Evolutionary conservation across 108 stramenopile species (phyloP), one percentile per base, ranked within the genome.

Genomic region (Asterionellopsis glacialis): DNA sequence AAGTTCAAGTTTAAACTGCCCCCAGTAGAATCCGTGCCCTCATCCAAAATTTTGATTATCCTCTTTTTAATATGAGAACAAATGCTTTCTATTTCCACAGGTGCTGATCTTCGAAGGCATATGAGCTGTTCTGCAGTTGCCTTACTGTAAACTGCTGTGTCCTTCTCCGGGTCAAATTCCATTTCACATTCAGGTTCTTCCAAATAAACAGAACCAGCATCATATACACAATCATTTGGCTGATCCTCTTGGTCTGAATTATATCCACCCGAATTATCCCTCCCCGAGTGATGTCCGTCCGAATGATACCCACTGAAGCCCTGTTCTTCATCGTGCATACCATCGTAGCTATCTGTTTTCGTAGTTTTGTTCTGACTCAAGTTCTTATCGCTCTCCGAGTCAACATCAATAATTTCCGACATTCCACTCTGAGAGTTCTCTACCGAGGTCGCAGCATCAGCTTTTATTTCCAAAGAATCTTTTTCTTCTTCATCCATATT

Each of bases 401-500:
- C 33, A 5, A 33, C 33, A 33, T 33, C 33, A 33, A 33, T 33
- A 33, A 33, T 7, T 33, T 33, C 33, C 33, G 33, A 33, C 33
- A 33, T 33, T 33, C 5, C 7, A 33, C 33, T 33, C 7, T 2
- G 33, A 33, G 33, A 33, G 33, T 33, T 33, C 2, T 33, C 19
- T 16, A 21, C 16, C 2, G 21, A 48, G 47, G 1, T 2, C 2
- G 2, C 47, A 16, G 16, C 9, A 16, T 48, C 21, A 1, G 47
- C 9, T 2, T 48, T 21, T 9, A 21, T 16, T 48, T 48, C 21
- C 43, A 11, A 14, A 11, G 43, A 44, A 44, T 14, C 14, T 13
- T 44, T 11, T 14, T 44, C 43, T 18, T 61, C 60, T 13, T 63
- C 57, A 18, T 63, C 69, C 10, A 41, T n/a, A 43, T 63, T 53